Conservation (phyloP, 768 basidiomycete genomes). For the Mycena sanguinolenta region DNA sequence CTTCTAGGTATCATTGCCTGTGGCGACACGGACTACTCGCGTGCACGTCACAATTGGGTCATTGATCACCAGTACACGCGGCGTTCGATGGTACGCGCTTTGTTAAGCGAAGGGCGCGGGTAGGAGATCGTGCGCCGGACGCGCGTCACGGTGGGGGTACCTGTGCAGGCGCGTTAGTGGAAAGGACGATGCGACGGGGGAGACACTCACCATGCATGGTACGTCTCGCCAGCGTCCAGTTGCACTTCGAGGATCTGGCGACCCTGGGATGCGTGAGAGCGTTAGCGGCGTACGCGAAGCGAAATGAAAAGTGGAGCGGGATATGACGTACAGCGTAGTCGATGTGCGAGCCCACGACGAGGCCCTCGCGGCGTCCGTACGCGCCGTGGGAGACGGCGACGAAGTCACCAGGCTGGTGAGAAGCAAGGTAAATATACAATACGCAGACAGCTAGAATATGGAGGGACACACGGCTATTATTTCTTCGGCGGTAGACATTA, state of each 20-base stretch:
- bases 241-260: constrained; percentile 88
- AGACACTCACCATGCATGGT: constrained; percentile 70
- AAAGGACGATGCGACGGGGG: neutral
- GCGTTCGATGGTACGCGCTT: constrained; percentile 75
- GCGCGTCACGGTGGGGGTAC: constrained; percentile 85
- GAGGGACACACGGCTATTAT: constrained; percentile 19
- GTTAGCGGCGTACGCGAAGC: constrained; percentile 11
- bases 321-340: constrained; percentile 75
- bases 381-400: constrained; percentile 79
- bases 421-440: neutral
- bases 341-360: constrained; percentile 81
- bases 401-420: constrained; percentile 79
- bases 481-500: constrained; percentile 28
- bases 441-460: too few relatives aligned
- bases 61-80: constrained; percentile 79
- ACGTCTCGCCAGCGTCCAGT: constrained; percentile 76
- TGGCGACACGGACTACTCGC: constrained; percentile 8
- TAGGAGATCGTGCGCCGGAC: constrained; percentile 81
- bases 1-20: neutral
- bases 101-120: constrained; percentile 57
- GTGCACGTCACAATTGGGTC: neutral
- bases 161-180: constrained; percentile 47
- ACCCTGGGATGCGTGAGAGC: constrained; percentile 63
- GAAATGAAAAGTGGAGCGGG: neutral
- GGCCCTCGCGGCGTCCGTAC: constrained; percentile 79